Base-by-base conservation (phyloP, 768 basidiomycete species). In the Tylopilus subfusipes region DNA sequence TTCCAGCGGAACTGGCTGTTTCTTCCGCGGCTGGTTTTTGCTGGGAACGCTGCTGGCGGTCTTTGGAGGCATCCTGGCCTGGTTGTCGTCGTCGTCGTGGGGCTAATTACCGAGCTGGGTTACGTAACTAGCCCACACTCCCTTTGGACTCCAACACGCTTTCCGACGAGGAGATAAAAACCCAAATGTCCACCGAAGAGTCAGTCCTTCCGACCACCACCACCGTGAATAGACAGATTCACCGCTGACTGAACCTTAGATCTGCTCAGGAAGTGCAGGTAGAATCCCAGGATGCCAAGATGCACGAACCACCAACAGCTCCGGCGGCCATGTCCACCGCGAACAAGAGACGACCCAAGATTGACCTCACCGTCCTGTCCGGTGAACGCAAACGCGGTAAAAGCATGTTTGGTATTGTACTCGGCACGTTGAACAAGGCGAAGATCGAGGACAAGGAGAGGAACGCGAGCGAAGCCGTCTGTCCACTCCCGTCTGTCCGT, bases 361-460 rank as follows among this genome's bases (percentile, higher is more conserved):
- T 91, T 58, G 87, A 90, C 69, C 75, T 91, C 61, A 74, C 74
- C 55, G 73, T 76, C 45, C 69, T 60, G 42, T 56, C 73, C 56
- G 78, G 84, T 63, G 86, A 88, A 70, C 82, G 86, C 65, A 90
- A 87, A 74, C 86, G 88, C 64, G 90, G 90, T 68, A 90, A 88
- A 82, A 83, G 81, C 74, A 89, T 91, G 86, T 89, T 93, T 75
- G 90, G 89, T 57, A 76, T 92, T 60, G 76, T 91, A 59, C 72
- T 93, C 53, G 88, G 88, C 49, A 93, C 90, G 60, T 80, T 93
- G 57, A 89, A 86, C 75, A 89, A 88, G 77, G 90, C 90, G 59
- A 91, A 90, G 76, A 85, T 81, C 60, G 90, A 93, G 76, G 90
- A 90, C 70, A 86, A 88, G 68, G 84, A 88, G 76, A 78, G 89